These are phyloP conservation scores for Juglanconis sp. DNA, from an alignment of 2,329 filamentous ascomycete species.

Conservation along the genomic window DNA sequence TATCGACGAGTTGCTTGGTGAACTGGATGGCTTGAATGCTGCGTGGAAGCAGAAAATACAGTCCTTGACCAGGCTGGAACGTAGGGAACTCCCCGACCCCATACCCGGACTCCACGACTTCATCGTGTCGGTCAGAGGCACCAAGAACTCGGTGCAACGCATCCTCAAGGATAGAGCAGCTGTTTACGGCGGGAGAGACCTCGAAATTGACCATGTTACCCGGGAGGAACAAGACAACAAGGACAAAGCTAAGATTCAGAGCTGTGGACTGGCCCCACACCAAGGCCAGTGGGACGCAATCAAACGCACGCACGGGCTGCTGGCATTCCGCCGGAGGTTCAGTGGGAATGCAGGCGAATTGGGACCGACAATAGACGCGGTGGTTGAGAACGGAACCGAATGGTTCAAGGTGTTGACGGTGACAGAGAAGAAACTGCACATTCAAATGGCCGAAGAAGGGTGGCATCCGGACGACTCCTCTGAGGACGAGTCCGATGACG, in stretches of 20 bases:
- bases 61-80: constrained; percentile 13
- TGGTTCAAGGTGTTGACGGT: constrained; percentile 18
- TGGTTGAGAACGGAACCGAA: constrained; percentile 17
- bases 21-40: constrained; percentile 11
- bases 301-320: constrained; percentile 16
- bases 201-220: background rate
- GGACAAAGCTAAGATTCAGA: constrained; percentile 8
- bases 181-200: background rate
- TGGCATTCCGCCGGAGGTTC: constrained; percentile 17
- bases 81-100: constrained; percentile 13
- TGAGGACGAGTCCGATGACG: constrained; percentile 10
- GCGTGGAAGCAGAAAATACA: constrained; percentile 14
- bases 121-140: constrained; percentile 15
- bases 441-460: constrained; percentile 19
- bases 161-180: constrained; percentile 6
- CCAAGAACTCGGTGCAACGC: constrained; percentile 13
- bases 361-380: constrained; percentile 16
- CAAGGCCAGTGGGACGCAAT: constrained; percentile 17
- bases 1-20: constrained; percentile 9
- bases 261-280: constrained; percentile 12
- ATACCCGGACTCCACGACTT: constrained; percentile 18
- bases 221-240: constrained; percentile 17
- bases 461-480: constrained; percentile 20
- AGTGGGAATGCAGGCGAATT: constrained; percentile 4
- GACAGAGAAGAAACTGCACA: constrained; percentile 16